Evolutionary conservation across 176 grass and related monocot genomes (phyloP).

Genomic region (Triticum urartu): DNA sequence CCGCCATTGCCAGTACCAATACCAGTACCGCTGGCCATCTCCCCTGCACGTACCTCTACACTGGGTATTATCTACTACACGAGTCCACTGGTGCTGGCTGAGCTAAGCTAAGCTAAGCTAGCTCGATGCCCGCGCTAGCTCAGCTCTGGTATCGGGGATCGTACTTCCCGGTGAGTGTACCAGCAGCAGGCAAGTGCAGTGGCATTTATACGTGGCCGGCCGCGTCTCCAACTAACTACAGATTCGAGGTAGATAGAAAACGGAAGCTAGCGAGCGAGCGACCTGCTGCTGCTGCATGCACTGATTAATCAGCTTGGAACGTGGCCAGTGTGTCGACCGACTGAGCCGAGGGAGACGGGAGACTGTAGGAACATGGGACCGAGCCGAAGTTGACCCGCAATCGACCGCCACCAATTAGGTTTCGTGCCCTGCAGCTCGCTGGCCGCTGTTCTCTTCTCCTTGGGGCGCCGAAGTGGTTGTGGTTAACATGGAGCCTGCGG

Average conservation of each 20-base stretch:
- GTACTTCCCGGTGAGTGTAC: neutral
- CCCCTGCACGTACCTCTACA: neutral
- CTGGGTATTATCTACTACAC: neutral
- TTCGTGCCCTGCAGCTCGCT: too few relatives aligned
- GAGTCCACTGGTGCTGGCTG: neutral
- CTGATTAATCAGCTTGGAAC: neutral
- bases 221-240: neutral
- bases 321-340: neutral
- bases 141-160: neutral
- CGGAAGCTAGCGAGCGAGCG: neutral
- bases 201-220: constrained; percentile 1
- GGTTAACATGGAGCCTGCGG: constrained; percentile 4
- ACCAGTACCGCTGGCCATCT: neutral
- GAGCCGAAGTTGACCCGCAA: neutral
- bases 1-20: neutral
- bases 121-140: neutral
- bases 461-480: neutral
- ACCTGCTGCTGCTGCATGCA: neutral
- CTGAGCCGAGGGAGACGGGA: neutral
- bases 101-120: neutral
- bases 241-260: constrained; percentile 4
- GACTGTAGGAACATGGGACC: neutral
- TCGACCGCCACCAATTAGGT: neutral
- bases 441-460: neutral
- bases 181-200: neutral